These are phyloP conservation scores for Apocynum venetum DNA, from an alignment of 257 asterid genomes.

Conservation along the genomic window DNA sequence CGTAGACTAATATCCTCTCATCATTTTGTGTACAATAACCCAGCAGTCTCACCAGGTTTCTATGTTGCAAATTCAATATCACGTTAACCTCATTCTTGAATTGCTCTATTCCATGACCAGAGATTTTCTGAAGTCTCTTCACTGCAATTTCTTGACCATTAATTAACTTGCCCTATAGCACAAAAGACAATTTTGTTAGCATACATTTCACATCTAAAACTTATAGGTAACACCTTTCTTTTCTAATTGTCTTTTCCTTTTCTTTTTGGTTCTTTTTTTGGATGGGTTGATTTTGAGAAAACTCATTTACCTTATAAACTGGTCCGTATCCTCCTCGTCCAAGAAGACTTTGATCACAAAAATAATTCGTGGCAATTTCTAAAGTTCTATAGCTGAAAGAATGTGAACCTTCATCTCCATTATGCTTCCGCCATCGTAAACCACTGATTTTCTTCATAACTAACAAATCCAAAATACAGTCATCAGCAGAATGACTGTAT, in stretches of 20 bases:
- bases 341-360: background rate
- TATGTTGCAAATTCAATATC: slow-evolving; percentile 4
- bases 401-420: background rate
- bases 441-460: background rate
- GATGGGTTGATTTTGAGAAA: background rate
- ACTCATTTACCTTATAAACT: background rate
- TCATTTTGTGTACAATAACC: background rate
- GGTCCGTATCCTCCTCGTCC: slow-evolving; percentile 10
- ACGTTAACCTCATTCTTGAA: slow-evolving; percentile 1
- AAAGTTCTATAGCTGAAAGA: background rate
- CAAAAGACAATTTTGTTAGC: too few relatives aligned
- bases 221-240: too few relatives aligned
- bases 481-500: too few relatives aligned
- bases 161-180: background rate
- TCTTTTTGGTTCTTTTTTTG: background rate
- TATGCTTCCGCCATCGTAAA: too few relatives aligned
- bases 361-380: background rate
- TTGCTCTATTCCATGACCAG: background rate
- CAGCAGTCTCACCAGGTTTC: slow-evolving; percentile 4
- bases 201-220: too few relatives aligned
- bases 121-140: background rate
- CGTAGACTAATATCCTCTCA: background rate
- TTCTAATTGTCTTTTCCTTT: too few relatives aligned
- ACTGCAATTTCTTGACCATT: slow-evolving; percentile 1
- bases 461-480: background rate